Evolutionary conservation across 805 yeast genomes (phyloP).

Genomic region (Millerago galiae): DNA sequence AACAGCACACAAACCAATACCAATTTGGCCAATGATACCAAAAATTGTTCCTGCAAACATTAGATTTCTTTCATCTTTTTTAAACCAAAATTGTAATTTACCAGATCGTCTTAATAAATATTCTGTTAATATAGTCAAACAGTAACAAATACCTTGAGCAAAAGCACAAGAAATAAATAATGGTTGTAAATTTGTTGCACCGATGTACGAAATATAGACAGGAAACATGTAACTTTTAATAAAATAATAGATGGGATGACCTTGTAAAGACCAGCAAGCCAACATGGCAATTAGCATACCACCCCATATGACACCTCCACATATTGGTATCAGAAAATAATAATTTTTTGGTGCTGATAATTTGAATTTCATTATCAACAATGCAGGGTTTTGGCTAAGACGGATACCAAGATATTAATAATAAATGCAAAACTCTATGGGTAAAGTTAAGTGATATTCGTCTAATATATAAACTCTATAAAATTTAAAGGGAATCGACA

Average conservation of each 20-base stretch:
- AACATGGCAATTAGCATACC: slow-evolving; percentile 83
- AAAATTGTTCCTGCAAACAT: slow-evolving; percentile 35
- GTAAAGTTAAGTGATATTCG: too few relatives aligned
- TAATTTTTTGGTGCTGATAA: slow-evolving; percentile 28
- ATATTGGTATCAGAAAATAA: slow-evolving; percentile 54
- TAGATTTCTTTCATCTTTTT: slow-evolving; percentile 31
- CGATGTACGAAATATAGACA: slow-evolving; percentile 79
- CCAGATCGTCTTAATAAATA: slow-evolving; percentile 51
- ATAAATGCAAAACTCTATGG: too few relatives aligned
- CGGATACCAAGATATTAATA: too few relatives aligned
- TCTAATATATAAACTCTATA: too few relatives aligned
- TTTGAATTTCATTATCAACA: neutral
- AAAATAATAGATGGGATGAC: slow-evolving; percentile 63
- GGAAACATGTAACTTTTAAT: slow-evolving; percentile 40
- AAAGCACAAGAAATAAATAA: slow-evolving; percentile 75
- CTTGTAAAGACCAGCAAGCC: slow-evolving; percentile 73
- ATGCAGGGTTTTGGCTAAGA: too few relatives aligned
- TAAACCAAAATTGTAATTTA: slow-evolving; percentile 40
- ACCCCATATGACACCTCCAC: slow-evolving; percentile 74
- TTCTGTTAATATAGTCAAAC: slow-evolving; percentile 58
- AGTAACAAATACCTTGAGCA: slow-evolving; percentile 69
- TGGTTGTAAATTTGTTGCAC: slow-evolving; percentile 82
- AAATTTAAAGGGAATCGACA: too few relatives aligned
- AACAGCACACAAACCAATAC: slow-evolving; percentile 66
- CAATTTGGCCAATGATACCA: slow-evolving; percentile 60